Base-by-base conservation (phyloP, 192 early-diverging fungal species). In the Coemansia sp. region DNA sequence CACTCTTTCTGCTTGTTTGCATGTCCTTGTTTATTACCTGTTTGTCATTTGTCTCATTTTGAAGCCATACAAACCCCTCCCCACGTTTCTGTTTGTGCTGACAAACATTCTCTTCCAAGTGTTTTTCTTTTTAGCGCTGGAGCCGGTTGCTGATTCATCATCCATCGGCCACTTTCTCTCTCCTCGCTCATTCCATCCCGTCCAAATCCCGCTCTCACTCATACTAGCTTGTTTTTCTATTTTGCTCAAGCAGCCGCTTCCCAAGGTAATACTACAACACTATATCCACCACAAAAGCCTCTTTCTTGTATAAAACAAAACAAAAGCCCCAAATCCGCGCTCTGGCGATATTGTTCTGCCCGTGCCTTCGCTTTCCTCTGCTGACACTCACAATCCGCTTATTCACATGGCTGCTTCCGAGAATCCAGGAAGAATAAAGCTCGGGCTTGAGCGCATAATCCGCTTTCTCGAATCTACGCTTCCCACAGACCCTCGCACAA, bases 401-500 rank as follows among this genome's bases (percentile, higher is more conserved):
- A 48, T 9, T 53, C 58, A 59, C 13, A 72, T 72, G 71, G 65
- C 64, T 16, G 71, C 65, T 44, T 64, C 72, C 1, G 73, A 66
- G 49, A 68, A 43, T 39, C 6, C 65, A 41, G 64, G 50, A 10
- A 72, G 59, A 37, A 78, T 83, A 5, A 53, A 68, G 47, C 68
- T 84, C 13, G 76, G 76, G 12, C 71, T 79, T 39, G 76, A 75
- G 62, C 76, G 85, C 45, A 88, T 90, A 52, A n/a, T 38, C 19
- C 39, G 41, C n/a, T 85, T 92, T 26, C 71, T 93, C 11, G 62
- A 54, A 56, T 23, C 61, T 26, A 49, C 65, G 70, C 41, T 86
- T 62, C 70, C 82, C 60, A 56, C 39, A 6, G 79, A 82, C 59
- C 91, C 91, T 1, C 81, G 91, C 12, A 26, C 56, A 37, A 68